phyloP scores from a whole-genome alignment of 1,284 basidiomycete genomes.

The Cryptococcus sp. region DNA sequence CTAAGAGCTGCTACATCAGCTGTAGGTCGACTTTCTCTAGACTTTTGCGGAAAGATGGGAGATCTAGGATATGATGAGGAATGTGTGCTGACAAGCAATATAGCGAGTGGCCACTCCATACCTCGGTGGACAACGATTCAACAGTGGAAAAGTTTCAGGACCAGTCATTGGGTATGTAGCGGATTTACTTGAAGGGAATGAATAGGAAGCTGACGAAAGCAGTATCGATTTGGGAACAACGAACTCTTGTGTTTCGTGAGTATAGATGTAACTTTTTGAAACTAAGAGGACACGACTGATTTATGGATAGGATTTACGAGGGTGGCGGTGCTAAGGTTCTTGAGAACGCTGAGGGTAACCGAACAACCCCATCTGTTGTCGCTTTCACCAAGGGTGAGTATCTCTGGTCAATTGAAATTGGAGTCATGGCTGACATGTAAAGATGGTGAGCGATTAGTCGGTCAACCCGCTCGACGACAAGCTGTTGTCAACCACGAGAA shows the following conservation, averaged over 20 bases:
- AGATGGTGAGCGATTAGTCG: constrained; percentile 83
- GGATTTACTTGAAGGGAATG: neutral
- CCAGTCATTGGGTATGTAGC: constrained; percentile 47
- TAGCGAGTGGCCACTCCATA: constrained; percentile 33
- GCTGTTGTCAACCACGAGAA: constrained; percentile 94
- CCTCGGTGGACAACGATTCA: constrained; percentile 43
- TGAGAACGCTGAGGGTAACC: constrained; percentile 95
- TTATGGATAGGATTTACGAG: constrained; percentile 66
- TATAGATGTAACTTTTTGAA: neutral
- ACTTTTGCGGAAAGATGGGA: neutral
- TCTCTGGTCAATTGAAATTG: neutral
- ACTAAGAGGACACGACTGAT: neutral
- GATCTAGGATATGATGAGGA: neutral
- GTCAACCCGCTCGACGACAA: constrained; percentile 94
- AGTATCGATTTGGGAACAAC: constrained; percentile 53
- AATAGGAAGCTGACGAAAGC: neutral
- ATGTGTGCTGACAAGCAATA: constrained; percentile 1
- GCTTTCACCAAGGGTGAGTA: constrained; percentile 83
- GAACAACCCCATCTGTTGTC: constrained; percentile 96
- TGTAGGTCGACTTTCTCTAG: constrained; percentile 4
- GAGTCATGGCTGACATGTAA: neutral
- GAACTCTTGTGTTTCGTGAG: constrained; percentile 80
- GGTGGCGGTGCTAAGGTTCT: constrained; percentile 91
- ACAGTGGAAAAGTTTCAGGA: constrained; percentile 51
- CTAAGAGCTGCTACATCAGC: constrained; percentile 19